phyloP scores from a whole-genome alignment of 2,329 filamentous ascomycete species.

The Amylocarpus encephaloides region DNA sequence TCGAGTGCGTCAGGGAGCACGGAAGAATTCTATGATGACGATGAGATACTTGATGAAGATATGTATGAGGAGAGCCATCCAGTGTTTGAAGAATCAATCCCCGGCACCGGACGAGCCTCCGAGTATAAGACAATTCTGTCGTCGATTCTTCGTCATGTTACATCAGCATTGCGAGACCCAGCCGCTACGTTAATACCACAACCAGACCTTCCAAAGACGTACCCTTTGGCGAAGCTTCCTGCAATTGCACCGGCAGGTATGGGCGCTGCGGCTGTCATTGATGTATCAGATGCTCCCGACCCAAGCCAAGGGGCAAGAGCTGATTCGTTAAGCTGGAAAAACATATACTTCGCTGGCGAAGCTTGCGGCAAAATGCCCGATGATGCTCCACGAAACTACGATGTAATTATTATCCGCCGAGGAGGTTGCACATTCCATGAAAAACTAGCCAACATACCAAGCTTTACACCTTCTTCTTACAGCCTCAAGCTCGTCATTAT shows the following conservation, averaged over 20 bases:
- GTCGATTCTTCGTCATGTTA: conserved; percentile 44
- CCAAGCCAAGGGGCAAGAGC: conserved; percentile 30
- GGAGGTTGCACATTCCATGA: conserved; percentile 79
- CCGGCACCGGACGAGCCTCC: conserved; percentile 15
- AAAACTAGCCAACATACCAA: conserved; percentile 81
- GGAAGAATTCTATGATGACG: conserved; percentile 19
- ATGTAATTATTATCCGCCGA: conserved; percentile 75
- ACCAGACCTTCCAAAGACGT: conserved; percentile 28
- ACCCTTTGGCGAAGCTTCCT: conserved; percentile 33
- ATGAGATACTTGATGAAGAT: conserved; percentile 17
- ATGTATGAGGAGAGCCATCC: conserved; percentile 5
- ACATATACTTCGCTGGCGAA: conserved; percentile 63
- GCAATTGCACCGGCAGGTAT: conserved; percentile 44
- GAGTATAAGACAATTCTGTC: conserved; percentile 35
- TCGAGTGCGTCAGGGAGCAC: conserved; percentile 14
- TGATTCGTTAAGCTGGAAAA: conserved; percentile 57
- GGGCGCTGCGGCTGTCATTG: conserved; percentile 64
- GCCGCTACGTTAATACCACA: conserved; percentile 35
- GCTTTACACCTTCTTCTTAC: conserved; percentile 53
- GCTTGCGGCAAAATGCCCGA: conserved; percentile 54
- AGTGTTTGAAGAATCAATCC: not conserved
- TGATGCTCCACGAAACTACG: conserved; percentile 48
- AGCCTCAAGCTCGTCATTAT: conserved; percentile 77
- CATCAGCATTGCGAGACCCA: conserved; percentile 43
- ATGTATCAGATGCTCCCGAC: conserved; percentile 39